Evolutionary conservation across 352 stramenopile genomes (phyloP).

Genomic region (Phytopythium oedochilum): DNA sequence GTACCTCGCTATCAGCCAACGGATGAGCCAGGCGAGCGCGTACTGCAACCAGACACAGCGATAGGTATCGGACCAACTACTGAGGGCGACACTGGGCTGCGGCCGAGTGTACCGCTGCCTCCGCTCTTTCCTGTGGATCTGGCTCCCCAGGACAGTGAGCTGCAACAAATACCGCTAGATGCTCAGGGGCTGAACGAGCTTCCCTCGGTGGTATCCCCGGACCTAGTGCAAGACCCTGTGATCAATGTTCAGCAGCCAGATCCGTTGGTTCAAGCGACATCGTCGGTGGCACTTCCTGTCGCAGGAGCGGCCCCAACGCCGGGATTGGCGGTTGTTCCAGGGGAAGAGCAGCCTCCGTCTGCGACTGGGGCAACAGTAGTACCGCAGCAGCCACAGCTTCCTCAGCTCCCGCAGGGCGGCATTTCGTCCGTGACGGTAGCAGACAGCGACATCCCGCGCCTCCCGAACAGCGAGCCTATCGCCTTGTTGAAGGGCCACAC

Average conservation of each 20-base stretch:
- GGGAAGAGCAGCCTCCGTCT: conserved; percentile 1
- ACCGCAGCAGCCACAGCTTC: conserved; percentile 33
- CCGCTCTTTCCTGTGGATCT: not conserved
- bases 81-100: not conserved
- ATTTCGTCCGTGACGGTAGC: conserved; percentile 35
- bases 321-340: not conserved
- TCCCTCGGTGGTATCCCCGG: not conserved
- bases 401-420: conserved; percentile 45
- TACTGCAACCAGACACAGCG: conserved; percentile 6
- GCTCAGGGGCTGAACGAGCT: not conserved
- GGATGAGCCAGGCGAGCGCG: conserved; percentile 18
- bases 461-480: conserved; percentile 47
- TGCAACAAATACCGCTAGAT: not conserved
- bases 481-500: conserved; percentile 85
- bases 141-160: not conserved
- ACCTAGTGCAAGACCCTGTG: not conserved
- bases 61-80: not conserved
- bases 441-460: conserved; percentile 34
- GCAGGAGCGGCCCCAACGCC: not conserved
- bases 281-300: not conserved
- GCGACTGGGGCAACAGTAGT: not conserved
- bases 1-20: conserved; percentile 49
- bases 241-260: not conserved
- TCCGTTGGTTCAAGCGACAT: not conserved
- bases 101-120: not conserved